Percentiles rank a stretch among this genome's conserved stretches.
These are phyloP conservation scores for Coprinopsis marcescibilis DNA, from an alignment of 768 basidiomycete species.

Conservation along the genomic window DNA sequence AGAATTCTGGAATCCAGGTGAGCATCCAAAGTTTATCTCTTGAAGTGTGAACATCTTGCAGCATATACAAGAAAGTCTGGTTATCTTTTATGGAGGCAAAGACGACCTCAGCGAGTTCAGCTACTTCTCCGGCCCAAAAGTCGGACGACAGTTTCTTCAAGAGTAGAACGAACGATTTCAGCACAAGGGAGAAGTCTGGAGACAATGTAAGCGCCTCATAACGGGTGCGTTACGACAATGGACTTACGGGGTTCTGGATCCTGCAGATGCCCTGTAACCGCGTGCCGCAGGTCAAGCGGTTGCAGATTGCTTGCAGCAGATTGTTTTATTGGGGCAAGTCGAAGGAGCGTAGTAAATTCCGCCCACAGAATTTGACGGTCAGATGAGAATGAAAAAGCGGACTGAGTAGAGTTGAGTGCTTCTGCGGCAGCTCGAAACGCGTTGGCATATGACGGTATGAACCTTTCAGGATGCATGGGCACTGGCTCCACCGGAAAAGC, in stretches of 20 bases:
- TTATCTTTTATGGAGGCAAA: slow-evolving; percentile 87
- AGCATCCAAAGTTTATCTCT: slow-evolving; percentile 43
- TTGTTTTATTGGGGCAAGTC: slow-evolving; percentile 45
- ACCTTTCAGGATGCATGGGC: slow-evolving; percentile 45
- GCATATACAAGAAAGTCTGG: slow-evolving; percentile 39
- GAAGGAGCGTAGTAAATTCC: slow-evolving; percentile 37
- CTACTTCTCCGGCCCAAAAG: slow-evolving; percentile 67
- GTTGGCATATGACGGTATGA: slow-evolving; percentile 39
- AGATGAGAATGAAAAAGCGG: slow-evolving; percentile 22
- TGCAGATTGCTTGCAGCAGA: slow-evolving; percentile 27
- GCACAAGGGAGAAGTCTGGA: slow-evolving; percentile 55
- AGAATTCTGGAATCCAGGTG: slow-evolving; percentile 60
- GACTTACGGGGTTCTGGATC: slow-evolving; percentile 54
- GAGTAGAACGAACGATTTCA: slow-evolving; percentile 54
- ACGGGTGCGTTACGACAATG: slow-evolving; percentile 12
- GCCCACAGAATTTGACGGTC: slow-evolving; percentile 50
- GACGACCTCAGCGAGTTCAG: slow-evolving; percentile 70
- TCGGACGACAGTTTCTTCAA: slow-evolving; percentile 47
- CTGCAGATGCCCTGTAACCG: slow-evolving; percentile 57
- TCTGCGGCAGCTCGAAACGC: slow-evolving; percentile 38
- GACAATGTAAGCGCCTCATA: slow-evolving; percentile 3
- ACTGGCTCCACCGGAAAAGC: slow-evolving; percentile 26
- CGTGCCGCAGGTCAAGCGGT: slow-evolving; percentile 40
- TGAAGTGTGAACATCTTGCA: slow-evolving; percentile 30
- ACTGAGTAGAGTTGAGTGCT: slow-evolving; percentile 21